A percentile compares a stretch with the other conserved stretches of the same genome.
phyloP scores from a whole-genome alignment of 1,284 basidiomycete genomes.

The Omphalotus olearius region DNA sequence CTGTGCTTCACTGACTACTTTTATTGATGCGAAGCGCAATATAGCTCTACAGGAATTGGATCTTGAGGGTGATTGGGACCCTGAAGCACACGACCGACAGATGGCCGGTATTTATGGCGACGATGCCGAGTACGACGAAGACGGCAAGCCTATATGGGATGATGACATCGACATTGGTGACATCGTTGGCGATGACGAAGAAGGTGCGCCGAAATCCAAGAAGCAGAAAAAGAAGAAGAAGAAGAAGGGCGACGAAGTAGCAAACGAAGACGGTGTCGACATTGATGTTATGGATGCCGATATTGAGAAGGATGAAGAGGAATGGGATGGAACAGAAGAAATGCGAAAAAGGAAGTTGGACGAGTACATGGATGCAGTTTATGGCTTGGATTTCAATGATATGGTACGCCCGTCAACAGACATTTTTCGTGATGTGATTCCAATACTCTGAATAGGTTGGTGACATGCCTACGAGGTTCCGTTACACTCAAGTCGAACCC shows the following conservation, averaged over 20 bases:
- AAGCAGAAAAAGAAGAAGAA: conserved; percentile 45
- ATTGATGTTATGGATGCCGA: conserved; percentile 77
- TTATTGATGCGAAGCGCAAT: conserved; percentile 9
- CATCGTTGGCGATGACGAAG: conserved; percentile 45
- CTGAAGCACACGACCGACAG: conserved; percentile 70
- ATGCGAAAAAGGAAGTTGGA: conserved; percentile 80
- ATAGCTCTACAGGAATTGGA: conserved; percentile 61
- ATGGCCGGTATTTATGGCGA: conserved; percentile 71
- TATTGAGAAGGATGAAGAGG: conserved; percentile 46
- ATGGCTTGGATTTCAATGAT: conserved; percentile 93
- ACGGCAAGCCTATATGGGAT: conserved; percentile 83
- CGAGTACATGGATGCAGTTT: conserved; percentile 88
- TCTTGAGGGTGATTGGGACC: conserved; percentile 82
- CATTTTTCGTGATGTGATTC: conserved; percentile 6
- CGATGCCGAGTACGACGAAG: conserved; percentile 49
- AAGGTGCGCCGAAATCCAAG: conserved; percentile 26
- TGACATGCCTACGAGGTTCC: conserved; percentile 90
- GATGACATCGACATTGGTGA: conserved; percentile 83
- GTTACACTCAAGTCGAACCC: conserved; percentile 75
- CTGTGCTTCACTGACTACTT: conserved; percentile 4
- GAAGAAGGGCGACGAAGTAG: conserved; percentile 40
- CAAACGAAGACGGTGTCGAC: conserved; percentile 46
- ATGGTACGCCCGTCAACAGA: conserved; percentile 53
- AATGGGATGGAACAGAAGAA: conserved; percentile 84
- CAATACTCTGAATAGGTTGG: conserved; percentile 58